Evolutionary conservation across 176 grass and related monocot genomes (phyloP), one percentile per base, ranked within the genome.

Genomic region (Themeda triandra): DNA sequence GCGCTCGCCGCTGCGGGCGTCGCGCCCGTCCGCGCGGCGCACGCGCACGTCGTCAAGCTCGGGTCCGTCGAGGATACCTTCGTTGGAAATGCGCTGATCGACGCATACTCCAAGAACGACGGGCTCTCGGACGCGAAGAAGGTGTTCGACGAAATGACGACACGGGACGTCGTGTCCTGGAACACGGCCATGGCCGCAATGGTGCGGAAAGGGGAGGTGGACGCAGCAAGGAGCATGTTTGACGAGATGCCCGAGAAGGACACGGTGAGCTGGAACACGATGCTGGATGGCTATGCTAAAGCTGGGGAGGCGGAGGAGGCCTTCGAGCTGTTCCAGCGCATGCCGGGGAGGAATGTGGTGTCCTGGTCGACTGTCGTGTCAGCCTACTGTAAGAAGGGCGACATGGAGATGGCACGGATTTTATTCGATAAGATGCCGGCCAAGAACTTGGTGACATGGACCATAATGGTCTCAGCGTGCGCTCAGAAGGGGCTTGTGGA

Each of bases 361-460:
- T 91, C 93, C 0, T 96, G 93, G 93, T 96, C 93, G 4, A 92
- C 88, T 0, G 28, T 96, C 7, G 79, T 93, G 42, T 93, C 88
- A 9, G 91, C 83, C n/a, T 93, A 87, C 30, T 93, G 91, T 83
- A 96, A 96, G 73, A 90, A 90, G 25, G 93, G 86, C 2, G 91
- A 96, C 66, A 77, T 96, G 86, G 84, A 96, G 13, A 96, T 89
- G 91, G 93, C 86, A 0, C 80, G 77, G 63, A 17, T 86, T 28
- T 70, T 96, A 23, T 93, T 96, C 13, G 86, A 93, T 85, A 91
- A 71, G 80, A 96, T 96, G 91, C 91, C 93, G 0, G 76, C 66
- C 39, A 96, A 93, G 79, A 96, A 91, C 83, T 60, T 96, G 86
- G 85, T 96, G 76, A 82, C 88, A 0, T 96, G 93, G 93, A 93